These are phyloP conservation scores for Pythium rishiriense DNA, from an alignment of 352 stramenopile genomes.

Conservation along the genomic window DNA sequence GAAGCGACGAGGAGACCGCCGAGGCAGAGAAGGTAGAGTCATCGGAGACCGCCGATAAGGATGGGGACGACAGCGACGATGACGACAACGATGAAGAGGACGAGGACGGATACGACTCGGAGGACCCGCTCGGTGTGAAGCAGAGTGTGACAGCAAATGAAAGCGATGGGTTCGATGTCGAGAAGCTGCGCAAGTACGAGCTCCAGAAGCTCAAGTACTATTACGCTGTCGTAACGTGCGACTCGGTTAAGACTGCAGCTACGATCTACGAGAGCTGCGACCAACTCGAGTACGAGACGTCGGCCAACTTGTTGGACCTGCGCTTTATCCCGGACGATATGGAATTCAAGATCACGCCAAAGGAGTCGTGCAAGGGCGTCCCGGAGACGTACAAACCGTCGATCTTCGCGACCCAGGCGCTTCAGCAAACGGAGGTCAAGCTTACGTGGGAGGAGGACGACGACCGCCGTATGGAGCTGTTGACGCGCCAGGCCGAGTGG, in stretches of 20 bases:
- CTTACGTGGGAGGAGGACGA: constrained; percentile 97
- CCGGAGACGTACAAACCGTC: constrained; percentile 94
- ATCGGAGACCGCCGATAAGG: constrained; percentile 22
- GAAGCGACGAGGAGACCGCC: not conserved
- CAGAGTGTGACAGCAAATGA: constrained; percentile 55
- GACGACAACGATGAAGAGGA: constrained; percentile 29
- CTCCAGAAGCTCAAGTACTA: constrained; percentile 98
- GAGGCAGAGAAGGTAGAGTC: not conserved
- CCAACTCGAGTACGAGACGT: constrained; percentile 97
- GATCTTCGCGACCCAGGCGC: constrained; percentile 92
- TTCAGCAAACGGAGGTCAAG: constrained; percentile 93
- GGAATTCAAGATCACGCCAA: constrained; percentile 85
- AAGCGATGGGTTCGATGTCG: constrained; percentile 89
- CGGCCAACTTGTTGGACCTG: constrained; percentile 94
- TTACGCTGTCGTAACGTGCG: constrained; percentile 96
- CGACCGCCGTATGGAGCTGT: constrained; percentile 84
- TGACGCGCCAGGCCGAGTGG: constrained; percentile 75
- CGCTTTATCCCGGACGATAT: constrained; percentile 93
- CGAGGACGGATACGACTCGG: constrained; percentile 57
- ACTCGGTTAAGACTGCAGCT: constrained; percentile 89
- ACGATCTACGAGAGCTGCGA: constrained; percentile 95
- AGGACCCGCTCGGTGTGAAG: constrained; percentile 71
- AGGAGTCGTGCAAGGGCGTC: constrained; percentile 82
- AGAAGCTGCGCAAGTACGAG: constrained; percentile 97
- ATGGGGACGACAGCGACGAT: constrained; percentile 32